phyloP scores from a whole-genome alignment of 2,329 filamentous ascomycete species.

The Drechslerella dactyloides region DNA sequence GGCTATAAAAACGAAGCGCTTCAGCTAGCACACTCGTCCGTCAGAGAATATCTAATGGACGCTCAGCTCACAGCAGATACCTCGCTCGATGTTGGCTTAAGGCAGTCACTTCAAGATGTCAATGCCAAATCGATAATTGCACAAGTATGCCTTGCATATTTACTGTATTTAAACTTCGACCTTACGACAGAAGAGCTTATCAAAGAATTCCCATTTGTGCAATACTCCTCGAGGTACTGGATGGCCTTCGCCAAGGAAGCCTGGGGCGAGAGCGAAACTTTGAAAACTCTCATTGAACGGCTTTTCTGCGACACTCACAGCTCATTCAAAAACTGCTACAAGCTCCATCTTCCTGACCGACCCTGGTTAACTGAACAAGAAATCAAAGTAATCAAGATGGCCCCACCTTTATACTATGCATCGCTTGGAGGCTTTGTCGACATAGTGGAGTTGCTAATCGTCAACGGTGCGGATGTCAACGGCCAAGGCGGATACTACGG shows the following conservation, averaged over 20 bases:
- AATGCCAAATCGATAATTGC: constrained; percentile 50
- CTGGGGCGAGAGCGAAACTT: constrained; percentile 36
- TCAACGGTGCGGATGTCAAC: neutral
- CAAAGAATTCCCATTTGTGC: constrained; percentile 47
- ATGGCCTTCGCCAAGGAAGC: constrained; percentile 32
- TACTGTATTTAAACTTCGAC: constrained; percentile 48
- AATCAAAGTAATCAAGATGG: neutral
- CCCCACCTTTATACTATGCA: constrained; percentile 22
- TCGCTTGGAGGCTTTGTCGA: constrained; percentile 23
- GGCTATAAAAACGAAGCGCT: constrained; percentile 28
- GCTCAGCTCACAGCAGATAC: constrained; percentile 53
- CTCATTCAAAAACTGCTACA: constrained; percentile 15
- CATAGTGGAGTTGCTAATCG: neutral
- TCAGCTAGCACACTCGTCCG: constrained; percentile 56
- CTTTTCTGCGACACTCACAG: constrained; percentile 4
- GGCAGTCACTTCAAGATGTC: constrained; percentile 27
- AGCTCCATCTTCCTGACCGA: constrained; percentile 4
- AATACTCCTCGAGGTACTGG: constrained; percentile 54
- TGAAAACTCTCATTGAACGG: neutral
- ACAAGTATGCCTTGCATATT: constrained; percentile 54
- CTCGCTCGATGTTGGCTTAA: neutral
- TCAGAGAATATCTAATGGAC: constrained; percentile 56
- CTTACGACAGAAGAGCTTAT: constrained; percentile 9
- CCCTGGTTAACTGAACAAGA: neutral
- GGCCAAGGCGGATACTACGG: neutral